These are phyloP conservation scores for Xylariales sp. DNA, from an alignment of 2,329 filamentous ascomycete species.

Conservation along the genomic window DNA sequence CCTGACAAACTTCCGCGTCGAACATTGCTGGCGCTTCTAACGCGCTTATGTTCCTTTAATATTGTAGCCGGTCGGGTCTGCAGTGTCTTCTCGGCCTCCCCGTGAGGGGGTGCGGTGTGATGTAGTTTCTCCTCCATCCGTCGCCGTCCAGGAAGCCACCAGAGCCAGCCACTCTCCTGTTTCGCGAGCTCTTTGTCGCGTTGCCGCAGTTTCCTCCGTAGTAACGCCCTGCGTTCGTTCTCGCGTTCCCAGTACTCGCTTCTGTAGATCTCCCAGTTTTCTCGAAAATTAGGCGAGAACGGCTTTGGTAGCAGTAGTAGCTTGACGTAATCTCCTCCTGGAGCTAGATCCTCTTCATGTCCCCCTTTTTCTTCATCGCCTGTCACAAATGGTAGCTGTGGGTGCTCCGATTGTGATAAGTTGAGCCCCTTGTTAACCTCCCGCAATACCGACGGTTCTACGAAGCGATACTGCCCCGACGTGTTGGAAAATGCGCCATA, in stretches of 20 bases:
- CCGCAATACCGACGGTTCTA: constrained; percentile 59
- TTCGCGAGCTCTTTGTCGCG: constrained; percentile 64
- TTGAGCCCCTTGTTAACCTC: constrained; percentile 58
- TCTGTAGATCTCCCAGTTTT: constrained; percentile 95
- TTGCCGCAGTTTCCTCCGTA: constrained; percentile 65
- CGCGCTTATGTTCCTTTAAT: constrained; percentile 42
- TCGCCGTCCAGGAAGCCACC: constrained; percentile 76
- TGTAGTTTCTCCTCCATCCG: constrained; percentile 26
- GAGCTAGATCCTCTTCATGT: constrained; percentile 84
- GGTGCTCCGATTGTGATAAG: constrained; percentile 37
- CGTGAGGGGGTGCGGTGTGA: constrained; percentile 2
- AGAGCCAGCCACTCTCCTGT: constrained; percentile 68
- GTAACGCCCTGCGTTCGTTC: constrained; percentile 76
- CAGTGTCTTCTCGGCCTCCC: constrained; percentile 30
- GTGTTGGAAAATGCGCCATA: constrained; percentile 67
- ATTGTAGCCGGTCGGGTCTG: constrained; percentile 38
- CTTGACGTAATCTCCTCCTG: constrained; percentile 88
- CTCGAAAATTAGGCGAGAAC: constrained; percentile 88
- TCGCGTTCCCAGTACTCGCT: constrained; percentile 96
- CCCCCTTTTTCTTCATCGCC: constrained; percentile 58
- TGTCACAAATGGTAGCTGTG: constrained; percentile 32
- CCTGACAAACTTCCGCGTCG: constrained; percentile 47
- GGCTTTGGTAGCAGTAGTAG: constrained; percentile 87
- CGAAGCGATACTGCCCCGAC: constrained; percentile 68
- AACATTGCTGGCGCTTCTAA: constrained; percentile 44